These are phyloP conservation scores for Cydonia oblonga DNA, from an alignment of 331 rosid genomes.

Conservation along the genomic window DNA sequence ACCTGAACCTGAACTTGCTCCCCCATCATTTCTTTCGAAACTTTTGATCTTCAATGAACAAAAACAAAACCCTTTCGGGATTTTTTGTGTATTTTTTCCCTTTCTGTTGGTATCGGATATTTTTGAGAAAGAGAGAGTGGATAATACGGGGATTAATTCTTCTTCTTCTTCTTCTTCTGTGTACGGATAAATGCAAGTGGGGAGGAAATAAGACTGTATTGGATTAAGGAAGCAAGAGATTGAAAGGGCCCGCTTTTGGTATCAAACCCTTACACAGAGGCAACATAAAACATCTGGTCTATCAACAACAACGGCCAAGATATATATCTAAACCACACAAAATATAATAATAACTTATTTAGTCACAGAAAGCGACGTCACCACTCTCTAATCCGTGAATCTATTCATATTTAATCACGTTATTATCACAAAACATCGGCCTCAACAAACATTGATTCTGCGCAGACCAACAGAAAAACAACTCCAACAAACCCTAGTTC, in stretches of 20 bases:
- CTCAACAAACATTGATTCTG: not conserved
- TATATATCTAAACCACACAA: not conserved
- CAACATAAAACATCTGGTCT: slow-evolving; percentile 74
- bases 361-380: slow-evolving; percentile 30
- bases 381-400: slow-evolving; percentile 4
- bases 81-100: not conserved
- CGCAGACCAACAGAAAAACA: not conserved
- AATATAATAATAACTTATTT: not conserved
- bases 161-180: not conserved
- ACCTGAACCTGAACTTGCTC: slow-evolving; percentile 4
- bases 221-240: slow-evolving; percentile 57
- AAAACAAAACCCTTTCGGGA: not conserved
- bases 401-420: not conserved
- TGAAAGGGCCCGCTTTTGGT: slow-evolving; percentile 40
- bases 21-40: slow-evolving; percentile 4
- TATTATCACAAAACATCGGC: not conserved
- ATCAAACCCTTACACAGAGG: slow-evolving; percentile 36
- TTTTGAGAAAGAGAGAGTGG: not conserved
- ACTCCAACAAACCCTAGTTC: not conserved
- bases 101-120: slow-evolving; percentile 16
- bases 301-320: slow-evolving; percentile 4
- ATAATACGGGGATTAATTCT: not conserved
- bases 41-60: not conserved
- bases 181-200: slow-evolving; percentile 47
- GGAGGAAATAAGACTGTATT: slow-evolving; percentile 23